phyloP scores from a whole-genome alignment of 306 rosid species.

The Cucurbita ficifolia region DNA sequence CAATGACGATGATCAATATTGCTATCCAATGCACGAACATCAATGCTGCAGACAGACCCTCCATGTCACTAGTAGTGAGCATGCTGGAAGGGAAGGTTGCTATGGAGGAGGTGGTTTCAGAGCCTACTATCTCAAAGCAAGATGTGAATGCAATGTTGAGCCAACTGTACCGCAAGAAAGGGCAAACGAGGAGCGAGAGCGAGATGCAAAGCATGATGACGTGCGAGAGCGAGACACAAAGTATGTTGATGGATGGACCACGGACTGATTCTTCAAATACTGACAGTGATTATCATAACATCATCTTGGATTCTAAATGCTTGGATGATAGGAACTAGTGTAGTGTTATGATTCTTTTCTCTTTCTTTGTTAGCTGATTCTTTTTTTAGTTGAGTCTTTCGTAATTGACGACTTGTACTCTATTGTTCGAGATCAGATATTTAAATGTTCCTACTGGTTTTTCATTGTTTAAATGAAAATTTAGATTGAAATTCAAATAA shows the following conservation, averaged over 20 bases:
- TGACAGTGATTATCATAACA: background rate
- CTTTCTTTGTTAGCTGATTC: no score
- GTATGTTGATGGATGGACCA: conserved; percentile 2
- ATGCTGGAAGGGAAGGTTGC: conserved; percentile 25
- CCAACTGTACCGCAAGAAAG: background rate
- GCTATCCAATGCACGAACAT: conserved; percentile 25
- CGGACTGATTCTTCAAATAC: background rate
- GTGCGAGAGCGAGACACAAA: background rate
- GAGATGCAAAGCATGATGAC: background rate
- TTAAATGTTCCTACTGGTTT: no score
- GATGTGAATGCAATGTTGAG: conserved; percentile 13
- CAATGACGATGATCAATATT: conserved; percentile 14
- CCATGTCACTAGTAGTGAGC: conserved; percentile 32
- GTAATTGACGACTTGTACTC: no score
- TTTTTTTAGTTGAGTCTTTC: no score
- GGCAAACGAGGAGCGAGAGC: background rate
- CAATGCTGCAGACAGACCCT: conserved; percentile 19
- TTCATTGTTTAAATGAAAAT: no score
- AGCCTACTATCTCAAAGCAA: background rate
- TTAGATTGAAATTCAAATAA: no score
- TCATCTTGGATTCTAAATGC: background rate
- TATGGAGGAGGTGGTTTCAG: conserved; percentile 7
- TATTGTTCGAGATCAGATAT: no score
- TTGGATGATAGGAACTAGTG: background rate
- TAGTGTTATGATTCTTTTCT: no score